Evolutionary conservation across 768 basidiomycete species (phyloP).

Genomic region (Tephrocybe sp.): DNA sequence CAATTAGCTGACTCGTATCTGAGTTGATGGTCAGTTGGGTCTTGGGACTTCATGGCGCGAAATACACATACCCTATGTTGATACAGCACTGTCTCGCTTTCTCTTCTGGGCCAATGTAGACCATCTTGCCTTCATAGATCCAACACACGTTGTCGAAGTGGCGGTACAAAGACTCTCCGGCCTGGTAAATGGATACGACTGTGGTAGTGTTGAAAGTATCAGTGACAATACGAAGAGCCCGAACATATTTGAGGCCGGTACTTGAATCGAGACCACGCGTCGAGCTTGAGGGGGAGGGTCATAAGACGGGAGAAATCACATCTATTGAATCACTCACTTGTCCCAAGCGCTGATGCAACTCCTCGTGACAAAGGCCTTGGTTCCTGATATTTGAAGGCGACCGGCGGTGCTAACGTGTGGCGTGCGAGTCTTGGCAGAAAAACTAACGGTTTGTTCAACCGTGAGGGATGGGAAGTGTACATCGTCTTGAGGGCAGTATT

Average conservation of each 20-base stretch:
- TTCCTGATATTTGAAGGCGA: conserved; percentile 40
- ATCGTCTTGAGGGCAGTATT: conserved; percentile 83
- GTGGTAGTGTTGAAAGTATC: conserved; percentile 55
- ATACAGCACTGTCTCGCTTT: conserved; percentile 71
- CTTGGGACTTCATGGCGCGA: not conserved
- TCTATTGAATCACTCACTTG: conserved; percentile 11
- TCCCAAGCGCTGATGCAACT: conserved; percentile 46
- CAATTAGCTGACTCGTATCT: conserved; percentile 58
- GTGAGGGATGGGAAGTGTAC: conserved; percentile 82
- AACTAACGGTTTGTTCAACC: conserved; percentile 69
- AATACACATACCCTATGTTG: conserved; percentile 41
- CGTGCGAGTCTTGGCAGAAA: conserved; percentile 64
- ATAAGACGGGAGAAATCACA: not conserved
- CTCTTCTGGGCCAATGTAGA: conserved; percentile 68
- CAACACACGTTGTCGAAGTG: conserved; percentile 82
- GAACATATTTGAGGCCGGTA: conserved; percentile 72
- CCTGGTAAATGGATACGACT: conserved; percentile 85
- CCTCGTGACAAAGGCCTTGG: conserved; percentile 58
- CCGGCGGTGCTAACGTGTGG: conserved; percentile 54
- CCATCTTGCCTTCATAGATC: conserved; percentile 70
- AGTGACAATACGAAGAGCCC: conserved; percentile 60
- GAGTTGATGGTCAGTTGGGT: not conserved
- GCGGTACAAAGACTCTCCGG: conserved; percentile 62
- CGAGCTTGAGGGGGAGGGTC: conserved; percentile 38
- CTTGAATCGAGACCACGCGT: conserved; percentile 65